Percentiles rank a stretch among this genome's conserved stretches.
Conservation (phyloP, 768 basidiomycete species). For the Obba rivulosa region DNA sequence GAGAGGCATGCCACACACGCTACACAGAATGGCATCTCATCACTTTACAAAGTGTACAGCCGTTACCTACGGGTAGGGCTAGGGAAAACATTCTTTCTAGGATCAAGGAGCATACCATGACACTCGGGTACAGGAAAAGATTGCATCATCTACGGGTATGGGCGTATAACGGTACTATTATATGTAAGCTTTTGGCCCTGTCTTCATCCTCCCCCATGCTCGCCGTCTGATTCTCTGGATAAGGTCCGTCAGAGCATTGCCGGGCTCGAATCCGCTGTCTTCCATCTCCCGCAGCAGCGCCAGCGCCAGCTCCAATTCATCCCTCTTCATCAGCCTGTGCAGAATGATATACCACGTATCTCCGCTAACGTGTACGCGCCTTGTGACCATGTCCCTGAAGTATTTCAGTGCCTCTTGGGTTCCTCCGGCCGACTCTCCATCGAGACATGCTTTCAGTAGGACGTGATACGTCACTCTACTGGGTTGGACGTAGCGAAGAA, state of each 20-base stretch:
- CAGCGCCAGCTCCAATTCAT: slow-evolving; percentile 56
- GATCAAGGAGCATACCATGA: slow-evolving; percentile 7
- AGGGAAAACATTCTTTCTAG: slow-evolving; percentile 60
- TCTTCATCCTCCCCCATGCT: slow-evolving; percentile 17
- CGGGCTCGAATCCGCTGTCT: slow-evolving; percentile 38
- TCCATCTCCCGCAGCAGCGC: slow-evolving; percentile 60
- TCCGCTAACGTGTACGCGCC: slow-evolving; percentile 41
- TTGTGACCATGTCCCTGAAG: slow-evolving; percentile 54
- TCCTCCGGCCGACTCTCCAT: slow-evolving; percentile 44
- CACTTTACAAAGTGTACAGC: slow-evolving; percentile 50
- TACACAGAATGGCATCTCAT: slow-evolving; percentile 1
- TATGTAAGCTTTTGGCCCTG: slow-evolving; percentile 2
- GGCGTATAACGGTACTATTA: too few relatives aligned
- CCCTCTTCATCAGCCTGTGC: slow-evolving; percentile 50
- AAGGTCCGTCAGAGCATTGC: slow-evolving; percentile 41
- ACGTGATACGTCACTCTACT: slow-evolving; percentile 72
- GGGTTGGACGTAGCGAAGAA: slow-evolving; percentile 43
- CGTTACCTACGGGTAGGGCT: slow-evolving; percentile 66
- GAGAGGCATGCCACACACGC: slow-evolving; percentile 25
- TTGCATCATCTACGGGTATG: not conserved
- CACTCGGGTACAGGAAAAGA: not conserved
- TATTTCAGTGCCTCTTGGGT: slow-evolving; percentile 50
- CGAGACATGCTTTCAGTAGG: slow-evolving; percentile 63
- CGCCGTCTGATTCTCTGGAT: slow-evolving; percentile 42
- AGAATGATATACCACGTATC: slow-evolving; percentile 80